Evolutionary conservation across 2,329 filamentous ascomycete species (phyloP).

Genomic region (Penicillium capsulatum): DNA sequence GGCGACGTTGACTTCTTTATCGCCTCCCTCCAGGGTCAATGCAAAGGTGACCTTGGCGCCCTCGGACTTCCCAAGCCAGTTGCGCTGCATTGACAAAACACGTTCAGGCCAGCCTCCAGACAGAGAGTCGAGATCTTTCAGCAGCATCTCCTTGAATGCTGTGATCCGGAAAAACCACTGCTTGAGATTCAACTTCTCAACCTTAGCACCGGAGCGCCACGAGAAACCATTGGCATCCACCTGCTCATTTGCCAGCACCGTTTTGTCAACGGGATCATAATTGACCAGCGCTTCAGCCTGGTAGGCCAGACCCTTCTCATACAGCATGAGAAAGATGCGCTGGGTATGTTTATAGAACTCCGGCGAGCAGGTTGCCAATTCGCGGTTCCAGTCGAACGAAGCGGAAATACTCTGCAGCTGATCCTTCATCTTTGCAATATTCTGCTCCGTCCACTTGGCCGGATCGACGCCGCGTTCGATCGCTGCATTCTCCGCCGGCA

Average conservation of each 20-base stretch:
- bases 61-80: slow-evolving; percentile 79
- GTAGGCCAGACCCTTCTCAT: slow-evolving; percentile 71
- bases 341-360: slow-evolving; percentile 88
- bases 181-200: slow-evolving; percentile 72
- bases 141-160: slow-evolving; percentile 66
- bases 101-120: slow-evolving; percentile 73
- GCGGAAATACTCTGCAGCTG: slow-evolving; percentile 76
- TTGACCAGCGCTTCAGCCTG: slow-evolving; percentile 81
- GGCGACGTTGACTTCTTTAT: slow-evolving; percentile 50
- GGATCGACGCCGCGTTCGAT: slow-evolving; percentile 77
- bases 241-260: slow-evolving; percentile 87
- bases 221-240: slow-evolving; percentile 74
- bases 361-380: slow-evolving; percentile 78
- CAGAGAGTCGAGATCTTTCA: slow-evolving; percentile 66
- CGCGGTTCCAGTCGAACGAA: slow-evolving; percentile 76
- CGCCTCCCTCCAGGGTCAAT: slow-evolving; percentile 42
- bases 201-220: slow-evolving; percentile 81
- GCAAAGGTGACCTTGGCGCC: slow-evolving; percentile 71
- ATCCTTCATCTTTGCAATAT: slow-evolving; percentile 79
- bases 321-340: slow-evolving; percentile 73
- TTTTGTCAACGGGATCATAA: slow-evolving; percentile 84
- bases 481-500: slow-evolving; percentile 88
- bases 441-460: slow-evolving; percentile 70
- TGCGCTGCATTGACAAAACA: slow-evolving; percentile 76
- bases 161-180: slow-evolving; percentile 92